Evolutionary conservation across 179 eudicot genomes (phyloP).

Genomic region (Camellia oleifera): DNA sequence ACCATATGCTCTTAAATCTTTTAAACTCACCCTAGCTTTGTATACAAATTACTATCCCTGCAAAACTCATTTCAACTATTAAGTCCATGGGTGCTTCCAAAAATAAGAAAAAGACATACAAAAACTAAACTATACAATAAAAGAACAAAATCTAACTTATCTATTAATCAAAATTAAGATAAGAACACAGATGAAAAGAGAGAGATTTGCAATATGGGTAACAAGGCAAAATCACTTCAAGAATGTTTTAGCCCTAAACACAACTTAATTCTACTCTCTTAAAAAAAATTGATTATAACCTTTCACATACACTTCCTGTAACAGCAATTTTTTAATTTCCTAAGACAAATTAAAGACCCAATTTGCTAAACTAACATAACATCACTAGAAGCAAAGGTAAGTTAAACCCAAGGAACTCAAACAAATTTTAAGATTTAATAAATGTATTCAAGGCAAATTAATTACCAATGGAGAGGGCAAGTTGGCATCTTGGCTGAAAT

Average conservation of each 20-base stretch:
- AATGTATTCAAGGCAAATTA: background rate
- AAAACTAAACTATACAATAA: background rate
- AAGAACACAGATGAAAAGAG: background rate
- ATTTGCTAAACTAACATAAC: background rate
- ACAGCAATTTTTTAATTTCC: background rate
- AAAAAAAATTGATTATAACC: background rate
- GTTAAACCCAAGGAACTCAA: background rate
- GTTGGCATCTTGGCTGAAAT: conserved; percentile 14
- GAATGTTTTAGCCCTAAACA: background rate
- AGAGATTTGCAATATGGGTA: background rate
- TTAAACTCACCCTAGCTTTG: background rate
- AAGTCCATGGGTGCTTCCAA: background rate
- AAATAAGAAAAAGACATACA: background rate
- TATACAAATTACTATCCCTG: background rate
- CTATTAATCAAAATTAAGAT: background rate
- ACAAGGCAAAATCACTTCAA: background rate
- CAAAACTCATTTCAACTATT: background rate
- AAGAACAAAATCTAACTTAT: too few species aligned
- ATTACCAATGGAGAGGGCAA: conserved; percentile 21
- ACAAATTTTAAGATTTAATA: background rate
- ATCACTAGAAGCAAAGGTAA: background rate
- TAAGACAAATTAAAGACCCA: background rate
- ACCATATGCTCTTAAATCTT: background rate
- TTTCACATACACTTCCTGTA: background rate
- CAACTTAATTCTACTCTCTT: background rate